phyloP scores from a whole-genome alignment of 441 rosid genomes.

The Breynia disticha region DNA sequence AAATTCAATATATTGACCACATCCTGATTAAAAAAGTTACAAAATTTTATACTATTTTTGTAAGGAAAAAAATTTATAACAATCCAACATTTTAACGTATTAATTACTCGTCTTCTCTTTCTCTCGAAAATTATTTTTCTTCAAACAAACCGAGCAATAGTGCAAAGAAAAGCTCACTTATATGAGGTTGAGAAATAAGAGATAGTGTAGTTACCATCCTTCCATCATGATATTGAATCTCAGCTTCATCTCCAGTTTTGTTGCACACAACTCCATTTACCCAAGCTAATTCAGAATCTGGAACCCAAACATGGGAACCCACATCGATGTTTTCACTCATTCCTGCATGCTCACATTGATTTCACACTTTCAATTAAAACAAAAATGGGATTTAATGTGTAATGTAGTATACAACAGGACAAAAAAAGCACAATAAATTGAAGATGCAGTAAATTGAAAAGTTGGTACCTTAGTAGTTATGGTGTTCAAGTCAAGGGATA shows the following conservation, averaged over 20 bases:
- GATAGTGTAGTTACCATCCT: constrained; percentile 32
- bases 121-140: neutral
- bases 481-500: too few relatives aligned
- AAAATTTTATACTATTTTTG: too few relatives aligned
- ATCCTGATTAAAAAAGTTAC: constrained; percentile 28
- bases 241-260: constrained; percentile 49
- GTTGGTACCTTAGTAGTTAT: too few relatives aligned
- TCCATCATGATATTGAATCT: constrained; percentile 41
- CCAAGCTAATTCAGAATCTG: constrained; percentile 57
- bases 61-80: too few relatives aligned
- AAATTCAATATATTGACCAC: constrained; percentile 42
- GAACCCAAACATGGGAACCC: constrained; percentile 79
- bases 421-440: too few relatives aligned
- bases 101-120: too few relatives aligned
- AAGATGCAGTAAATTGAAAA: too few relatives aligned
- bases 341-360: constrained; percentile 17
- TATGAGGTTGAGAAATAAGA: neutral
- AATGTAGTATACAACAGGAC: too few relatives aligned
- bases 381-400: too few relatives aligned
- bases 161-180: neutral
- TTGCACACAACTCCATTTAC: constrained; percentile 55
- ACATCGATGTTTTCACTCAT: constrained; percentile 34
- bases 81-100: too few relatives aligned
- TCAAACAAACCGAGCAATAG: neutral
- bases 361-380: too few relatives aligned